A percentile compares a stretch with the other conserved stretches of the same genome.
Conservation (phyloP, 768 basidiomycete genomes). For the Lactarius sanguifluus region DNA sequence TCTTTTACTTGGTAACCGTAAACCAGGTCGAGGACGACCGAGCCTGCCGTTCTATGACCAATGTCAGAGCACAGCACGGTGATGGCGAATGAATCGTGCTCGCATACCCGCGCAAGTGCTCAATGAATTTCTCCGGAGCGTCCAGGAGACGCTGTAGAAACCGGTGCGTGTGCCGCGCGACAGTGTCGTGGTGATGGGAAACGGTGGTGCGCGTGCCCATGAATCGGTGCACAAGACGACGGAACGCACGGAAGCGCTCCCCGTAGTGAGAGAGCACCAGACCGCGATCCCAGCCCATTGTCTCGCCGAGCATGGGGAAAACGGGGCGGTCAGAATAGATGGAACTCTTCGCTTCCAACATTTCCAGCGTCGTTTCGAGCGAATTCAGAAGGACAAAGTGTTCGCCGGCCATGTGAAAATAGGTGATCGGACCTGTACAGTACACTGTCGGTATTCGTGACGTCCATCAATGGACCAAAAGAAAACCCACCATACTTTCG, state of each 20-base stretch:
- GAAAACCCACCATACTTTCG: conserved; percentile 30
- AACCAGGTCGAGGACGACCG: conserved; percentile 30
- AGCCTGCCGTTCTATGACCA: conserved; percentile 16
- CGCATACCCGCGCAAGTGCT: conserved; percentile 20
- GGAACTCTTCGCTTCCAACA: conserved; percentile 29
- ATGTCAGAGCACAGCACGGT: too few species aligned
- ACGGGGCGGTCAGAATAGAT: conserved; percentile 27
- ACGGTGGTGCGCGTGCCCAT: conserved; percentile 17
- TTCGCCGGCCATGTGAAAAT: neutral
- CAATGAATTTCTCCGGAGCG: conserved; percentile 8
- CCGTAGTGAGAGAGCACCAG: conserved; percentile 19
- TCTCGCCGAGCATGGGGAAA: conserved; percentile 15
- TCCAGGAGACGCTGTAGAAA: conserved; percentile 12
- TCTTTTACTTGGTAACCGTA: conserved; percentile 32
- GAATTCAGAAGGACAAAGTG: conserved; percentile 5
- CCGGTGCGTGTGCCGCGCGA: conserved; percentile 17
- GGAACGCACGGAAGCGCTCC: conserved; percentile 4
- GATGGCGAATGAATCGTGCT: neutral
- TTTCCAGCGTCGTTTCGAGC: conserved; percentile 21
- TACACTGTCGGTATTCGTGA: neutral
- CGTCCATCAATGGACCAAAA: neutral
- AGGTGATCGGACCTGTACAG: conserved; percentile 9
- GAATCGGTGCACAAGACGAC: conserved; percentile 8
- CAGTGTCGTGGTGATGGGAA: neutral
- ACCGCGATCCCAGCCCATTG: conserved; percentile 5